Conservation (phyloP, 441 rosid genomes). For the Rhodomyrtus psidioides region DNA sequence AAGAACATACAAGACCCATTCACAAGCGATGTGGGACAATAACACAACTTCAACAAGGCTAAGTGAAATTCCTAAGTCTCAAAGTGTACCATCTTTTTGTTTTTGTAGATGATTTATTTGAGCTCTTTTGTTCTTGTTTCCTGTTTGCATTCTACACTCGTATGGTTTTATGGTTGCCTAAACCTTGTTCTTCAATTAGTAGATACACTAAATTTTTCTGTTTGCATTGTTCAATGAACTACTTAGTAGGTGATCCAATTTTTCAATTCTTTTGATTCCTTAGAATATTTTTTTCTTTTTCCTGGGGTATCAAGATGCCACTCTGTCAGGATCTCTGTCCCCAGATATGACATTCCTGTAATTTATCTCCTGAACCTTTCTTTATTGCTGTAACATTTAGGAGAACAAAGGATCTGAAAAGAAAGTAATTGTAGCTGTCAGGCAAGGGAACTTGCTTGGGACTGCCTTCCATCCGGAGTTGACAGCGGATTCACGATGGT, state of each 20-base stretch:
- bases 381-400: slow-evolving; percentile 15
- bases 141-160: background rate
- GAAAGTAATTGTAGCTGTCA: slow-evolving; percentile 79
- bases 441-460: slow-evolving; percentile 71
- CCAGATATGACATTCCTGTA: background rate
- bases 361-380: background rate
- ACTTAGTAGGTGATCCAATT: background rate
- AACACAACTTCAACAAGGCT: no score
- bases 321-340: background rate
- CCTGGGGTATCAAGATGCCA: background rate
- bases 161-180: background rate
- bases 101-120: background rate
- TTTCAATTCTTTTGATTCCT: background rate
- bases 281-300: background rate
- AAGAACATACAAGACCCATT: no score
- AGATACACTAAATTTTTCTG: background rate
- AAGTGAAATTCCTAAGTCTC: no score
- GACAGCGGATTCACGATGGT: slow-evolving; percentile 93
- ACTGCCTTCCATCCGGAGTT: slow-evolving; percentile 97
- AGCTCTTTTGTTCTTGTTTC: background rate
- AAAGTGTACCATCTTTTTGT: background rate
- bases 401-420: slow-evolving; percentile 52
- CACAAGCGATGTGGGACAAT: no score
- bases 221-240: background rate
- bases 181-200: background rate